Base-by-base conservation (phyloP, 2,329 filamentous ascomycete species). In the Arthrobotrys conoides region DNA sequence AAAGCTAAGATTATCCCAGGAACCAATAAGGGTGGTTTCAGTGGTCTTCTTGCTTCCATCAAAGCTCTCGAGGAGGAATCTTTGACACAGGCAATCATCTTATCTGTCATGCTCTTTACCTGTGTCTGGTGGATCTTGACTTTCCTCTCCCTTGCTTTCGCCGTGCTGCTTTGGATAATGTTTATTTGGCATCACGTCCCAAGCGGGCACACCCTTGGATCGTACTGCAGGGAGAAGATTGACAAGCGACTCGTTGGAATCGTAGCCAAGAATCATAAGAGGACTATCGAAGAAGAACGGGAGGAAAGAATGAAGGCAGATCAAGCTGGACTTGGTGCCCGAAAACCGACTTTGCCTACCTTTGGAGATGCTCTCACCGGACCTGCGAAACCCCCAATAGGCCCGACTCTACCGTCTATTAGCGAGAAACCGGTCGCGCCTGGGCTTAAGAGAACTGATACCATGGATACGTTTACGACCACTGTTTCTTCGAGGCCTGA, bases 141-240 rank as follows among this genome's bases (percentile, higher is more conserved):
- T 0, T 88, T 91, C 3, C 83, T 97, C 1, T 90, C 89, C 51
- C 87, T 98, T 64, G 86, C 95, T n/a, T 83, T 92, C 9, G 93
- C 93, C 0, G 86, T 90, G 22, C 82, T 96, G 0, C 90, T 97
- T 77, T 98, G 97, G 85, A 84, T 97, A 44, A 89, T 93, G 82
- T 99, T 97, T 84, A 88, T 99, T 5, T 97, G 92, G 89, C 92
- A 96, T 84, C 96, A 95, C 85, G 95, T 99, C 79, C 94, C 94
- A 0, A 88, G 89, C 41, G 87, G 90, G 10, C 94, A 97, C 82
- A 91, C 92, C 6, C 87, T 99, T 33, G 90, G 90, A 4, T 90
- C 91, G 27, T 99, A 97, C 85, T 98, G 96, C 84, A 91, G 93
- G 79, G 91, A 94, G 55, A 98, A 98, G 86, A 91, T 97, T 83